phyloP scores from a whole-genome alignment of 2,329 filamentous ascomycete species.

The Coleophoma eucalyptorum region DNA sequence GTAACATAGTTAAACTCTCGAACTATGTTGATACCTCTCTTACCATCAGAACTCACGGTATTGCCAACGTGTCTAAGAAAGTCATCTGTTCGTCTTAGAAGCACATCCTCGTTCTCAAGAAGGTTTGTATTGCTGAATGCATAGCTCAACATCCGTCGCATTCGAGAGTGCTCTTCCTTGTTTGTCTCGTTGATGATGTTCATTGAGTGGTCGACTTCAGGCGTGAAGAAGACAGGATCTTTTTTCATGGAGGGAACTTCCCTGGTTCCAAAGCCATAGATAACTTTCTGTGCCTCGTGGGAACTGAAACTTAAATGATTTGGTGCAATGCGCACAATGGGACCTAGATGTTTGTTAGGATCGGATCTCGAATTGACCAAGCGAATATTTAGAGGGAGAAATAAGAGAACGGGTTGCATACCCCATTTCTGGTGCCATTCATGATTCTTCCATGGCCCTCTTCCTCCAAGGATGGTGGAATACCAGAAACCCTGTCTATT shows the following conservation, averaged over 20 bases:
- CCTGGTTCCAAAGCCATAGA: conserved; percentile 55
- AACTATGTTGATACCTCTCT: conserved; percentile 10
- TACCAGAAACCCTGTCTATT: conserved; percentile 11
- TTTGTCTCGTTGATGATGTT: conserved; percentile 18
- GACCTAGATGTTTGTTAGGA: conserved; percentile 12
- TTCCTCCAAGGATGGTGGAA: conserved; percentile 9
- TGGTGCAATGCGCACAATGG: conserved; percentile 20
- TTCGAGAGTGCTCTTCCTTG: conserved; percentile 14
- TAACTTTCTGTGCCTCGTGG: conserved; percentile 53
- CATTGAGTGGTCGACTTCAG: conserved; percentile 16
- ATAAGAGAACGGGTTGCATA: neutral
- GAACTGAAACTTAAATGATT: conserved; percentile 26
- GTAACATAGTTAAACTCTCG: conserved; percentile 16
- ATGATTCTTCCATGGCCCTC: conserved; percentile 13
- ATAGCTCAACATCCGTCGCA: conserved; percentile 16
- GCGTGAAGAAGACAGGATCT: conserved; percentile 15
- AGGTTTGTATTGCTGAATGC: conserved; percentile 16
- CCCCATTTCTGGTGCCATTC: conserved; percentile 13
- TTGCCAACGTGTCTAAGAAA: conserved; percentile 6
- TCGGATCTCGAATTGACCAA: neutral
- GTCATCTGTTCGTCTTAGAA: conserved; percentile 11
- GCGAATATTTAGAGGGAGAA: neutral
- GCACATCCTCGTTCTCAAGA: conserved; percentile 15
- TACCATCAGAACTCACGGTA: conserved; percentile 3
- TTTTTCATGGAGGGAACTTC: conserved; percentile 12